These are phyloP conservation scores for Cornus florida DNA, from an alignment of 148 eudicot genomes.

Conservation along the genomic window DNA sequence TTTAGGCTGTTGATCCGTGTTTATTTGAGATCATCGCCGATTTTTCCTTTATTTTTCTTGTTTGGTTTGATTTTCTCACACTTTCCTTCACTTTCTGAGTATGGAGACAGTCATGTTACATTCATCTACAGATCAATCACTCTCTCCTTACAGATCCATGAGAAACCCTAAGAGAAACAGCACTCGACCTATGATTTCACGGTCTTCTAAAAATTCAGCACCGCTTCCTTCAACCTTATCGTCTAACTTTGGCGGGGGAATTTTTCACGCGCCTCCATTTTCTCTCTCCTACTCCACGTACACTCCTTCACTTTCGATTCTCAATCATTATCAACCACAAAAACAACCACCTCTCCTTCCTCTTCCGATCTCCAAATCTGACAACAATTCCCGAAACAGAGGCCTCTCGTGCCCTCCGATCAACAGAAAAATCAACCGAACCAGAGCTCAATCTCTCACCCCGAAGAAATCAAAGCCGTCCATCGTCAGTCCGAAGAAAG, in stretches of 20 bases:
- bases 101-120: constrained; percentile 12
- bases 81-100: background rate
- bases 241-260: constrained; percentile 21
- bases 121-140: background rate
- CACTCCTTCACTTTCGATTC: constrained; percentile 16
- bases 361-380: constrained; percentile 24
- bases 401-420: constrained; percentile 27
- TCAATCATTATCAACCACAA: background rate
- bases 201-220: background rate
- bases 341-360: constrained; percentile 56
- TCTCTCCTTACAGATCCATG: constrained; percentile 6
- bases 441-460: constrained; percentile 10
- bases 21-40: constrained; percentile 9
- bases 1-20: constrained; percentile 7
- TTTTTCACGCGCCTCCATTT: constrained; percentile 23
- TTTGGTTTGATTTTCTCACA: background rate
- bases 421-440: constrained; percentile 13
- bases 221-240: background rate
- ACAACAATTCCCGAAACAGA: constrained; percentile 17
- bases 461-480: constrained; percentile 24
- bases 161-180: background rate
- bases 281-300: constrained; percentile 19
- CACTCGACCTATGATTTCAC: background rate
- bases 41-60: background rate
- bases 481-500: constrained; percentile 2